phyloP scores from a whole-genome alignment of 225 moss, liverwort and hornwort genomes.

The Rhytidiadelphus loreus region DNA sequence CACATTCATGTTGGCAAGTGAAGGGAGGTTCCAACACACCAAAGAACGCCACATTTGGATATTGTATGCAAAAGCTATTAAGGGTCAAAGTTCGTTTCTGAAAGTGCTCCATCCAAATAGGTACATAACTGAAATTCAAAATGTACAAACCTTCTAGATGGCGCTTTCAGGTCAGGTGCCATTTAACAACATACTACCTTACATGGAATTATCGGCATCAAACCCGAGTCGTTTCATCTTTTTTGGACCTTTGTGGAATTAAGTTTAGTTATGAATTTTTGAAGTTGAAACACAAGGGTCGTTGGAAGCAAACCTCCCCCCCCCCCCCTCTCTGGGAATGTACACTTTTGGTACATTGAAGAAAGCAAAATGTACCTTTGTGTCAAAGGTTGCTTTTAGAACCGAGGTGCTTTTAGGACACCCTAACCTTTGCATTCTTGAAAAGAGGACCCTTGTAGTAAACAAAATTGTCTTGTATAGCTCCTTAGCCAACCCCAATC shows the following conservation, averaged over 20 bases:
- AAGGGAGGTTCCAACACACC: too few species aligned
- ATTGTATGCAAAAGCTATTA: too few species aligned
- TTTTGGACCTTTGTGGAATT: not conserved
- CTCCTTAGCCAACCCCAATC: rapidly evolving
- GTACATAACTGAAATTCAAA: too few species aligned
- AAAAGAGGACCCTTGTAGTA: rapidly evolving
- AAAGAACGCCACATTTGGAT: too few species aligned
- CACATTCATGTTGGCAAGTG: too few species aligned
- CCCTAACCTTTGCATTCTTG: not conserved
- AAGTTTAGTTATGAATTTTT: rapidly evolving
- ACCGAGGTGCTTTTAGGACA: too few species aligned
- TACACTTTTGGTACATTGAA: not conserved
- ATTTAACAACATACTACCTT: too few species aligned
- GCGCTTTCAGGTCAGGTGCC: too few species aligned
- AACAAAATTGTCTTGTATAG: not conserved
- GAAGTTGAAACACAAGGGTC: rapidly evolving
- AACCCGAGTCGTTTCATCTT: not conserved
- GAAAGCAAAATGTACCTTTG: not conserved
- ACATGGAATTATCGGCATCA: not conserved
- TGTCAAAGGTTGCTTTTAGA: rapidly evolving
- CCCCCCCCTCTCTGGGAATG: rapidly evolving
- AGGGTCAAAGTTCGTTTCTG: too few species aligned
- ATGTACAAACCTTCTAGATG: too few species aligned
- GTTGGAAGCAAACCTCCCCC: rapidly evolving
- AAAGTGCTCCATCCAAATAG: too few species aligned